Conservation (phyloP, 202 grass and related monocot species). For the Sporobolus alterniflorus region DNA sequence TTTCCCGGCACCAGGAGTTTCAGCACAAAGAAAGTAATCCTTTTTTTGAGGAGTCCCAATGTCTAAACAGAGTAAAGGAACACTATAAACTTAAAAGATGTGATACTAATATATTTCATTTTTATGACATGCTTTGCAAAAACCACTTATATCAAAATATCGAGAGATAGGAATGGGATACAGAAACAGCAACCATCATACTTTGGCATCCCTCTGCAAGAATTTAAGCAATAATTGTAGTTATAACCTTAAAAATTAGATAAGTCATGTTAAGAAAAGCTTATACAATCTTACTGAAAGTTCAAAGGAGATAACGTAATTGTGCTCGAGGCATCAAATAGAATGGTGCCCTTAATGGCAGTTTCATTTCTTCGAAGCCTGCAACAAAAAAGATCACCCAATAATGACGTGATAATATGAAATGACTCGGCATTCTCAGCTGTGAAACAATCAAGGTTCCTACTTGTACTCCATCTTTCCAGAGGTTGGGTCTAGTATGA, state of each 20-base stretch:
- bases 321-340: conserved; percentile 93
- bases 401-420: background rate
- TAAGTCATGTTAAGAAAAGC: background rate
- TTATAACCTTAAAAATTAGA: conserved; percentile 11
- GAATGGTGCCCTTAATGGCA: conserved; percentile 68
- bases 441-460: conserved; percentile 9
- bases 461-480: conserved; percentile 99
- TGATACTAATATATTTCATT: background rate
- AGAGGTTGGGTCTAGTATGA: conserved; percentile 90
- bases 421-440: conserved; percentile 3
- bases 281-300: conserved; percentile 84
- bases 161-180: conserved; percentile 57
- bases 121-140: background rate
- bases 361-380: conserved; percentile 85
- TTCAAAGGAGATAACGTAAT: conserved; percentile 98
- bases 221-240: conserved; percentile 32
- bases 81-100: conserved; percentile 23
- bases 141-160: background rate
- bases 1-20: conserved; percentile 90
- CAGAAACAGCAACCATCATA: conserved; percentile 99
- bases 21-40: conserved; percentile 98
- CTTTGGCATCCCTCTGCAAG: conserved; percentile 85
- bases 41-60: conserved; percentile 97
- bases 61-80: conserved; percentile 76
- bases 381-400: conserved; percentile 29